Percentiles rank a stretch among this genome's conserved stretches.
phyloP scores from a whole-genome alignment of 2,329 filamentous ascomycete genomes.

The Graphiopsis chlorocephala region DNA sequence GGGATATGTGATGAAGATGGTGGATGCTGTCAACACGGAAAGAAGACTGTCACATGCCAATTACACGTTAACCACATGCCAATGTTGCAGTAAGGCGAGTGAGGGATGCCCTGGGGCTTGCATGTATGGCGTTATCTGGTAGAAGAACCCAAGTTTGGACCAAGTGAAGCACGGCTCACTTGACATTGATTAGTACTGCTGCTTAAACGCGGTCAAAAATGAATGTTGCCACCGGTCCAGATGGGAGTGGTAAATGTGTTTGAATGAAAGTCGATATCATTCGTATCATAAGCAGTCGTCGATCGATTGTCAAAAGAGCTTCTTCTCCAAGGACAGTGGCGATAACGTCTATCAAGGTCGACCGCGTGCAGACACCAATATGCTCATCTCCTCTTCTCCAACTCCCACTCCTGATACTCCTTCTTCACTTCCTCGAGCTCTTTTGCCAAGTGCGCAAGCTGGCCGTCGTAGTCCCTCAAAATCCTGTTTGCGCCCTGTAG shows the following conservation, averaged over 20 bases:
- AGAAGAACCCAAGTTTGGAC: too few relatives aligned
- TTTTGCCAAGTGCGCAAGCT: constrained; percentile 70
- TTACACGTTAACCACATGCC: background rate
- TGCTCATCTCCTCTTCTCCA: constrained; percentile 9
- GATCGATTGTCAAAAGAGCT: background rate
- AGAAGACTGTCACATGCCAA: too few relatives aligned
- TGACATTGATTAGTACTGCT: background rate
- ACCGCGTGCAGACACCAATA: background rate
- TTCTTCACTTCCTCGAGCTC: constrained; percentile 58
- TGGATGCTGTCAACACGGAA: background rate
- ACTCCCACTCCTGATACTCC: constrained; percentile 58
- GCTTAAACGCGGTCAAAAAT: background rate
- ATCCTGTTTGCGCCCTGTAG: constrained; percentile 76
- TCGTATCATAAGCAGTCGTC: background rate
- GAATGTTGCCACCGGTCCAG: background rate
- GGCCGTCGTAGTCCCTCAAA: constrained; percentile 76
- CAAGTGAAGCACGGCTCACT: background rate
- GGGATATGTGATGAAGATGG: background rate
- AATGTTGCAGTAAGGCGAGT: background rate
- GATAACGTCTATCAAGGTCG: background rate
- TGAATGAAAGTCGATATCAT: background rate
- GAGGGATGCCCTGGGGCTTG: background rate
- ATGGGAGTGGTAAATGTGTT: background rate
- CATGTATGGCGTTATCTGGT: background rate
- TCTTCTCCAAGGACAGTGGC: background rate